Percentiles rank a stretch among this genome's conserved stretches.
Conservation (phyloP, 345 rosid genomes). For the Durio zibethinus region DNA sequence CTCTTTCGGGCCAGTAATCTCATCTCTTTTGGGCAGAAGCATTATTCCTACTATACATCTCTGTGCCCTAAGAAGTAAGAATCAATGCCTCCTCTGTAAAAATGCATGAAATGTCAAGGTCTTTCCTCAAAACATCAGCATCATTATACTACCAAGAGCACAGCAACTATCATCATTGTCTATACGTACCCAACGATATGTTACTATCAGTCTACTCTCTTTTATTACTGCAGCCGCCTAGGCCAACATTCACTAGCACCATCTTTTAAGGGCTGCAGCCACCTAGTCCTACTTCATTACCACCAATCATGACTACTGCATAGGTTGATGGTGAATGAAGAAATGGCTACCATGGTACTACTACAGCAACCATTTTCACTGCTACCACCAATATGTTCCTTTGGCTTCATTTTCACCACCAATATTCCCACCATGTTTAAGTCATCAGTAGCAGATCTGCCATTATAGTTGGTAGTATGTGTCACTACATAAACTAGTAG, state of each 20-base stretch:
- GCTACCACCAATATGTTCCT: neutral
- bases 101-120: neutral
- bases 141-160: neutral
- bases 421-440: neutral
- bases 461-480: neutral
- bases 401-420: neutral
- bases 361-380: neutral
- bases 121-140: neutral
- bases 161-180: neutral
- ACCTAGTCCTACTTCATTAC: neutral
- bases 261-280: neutral
- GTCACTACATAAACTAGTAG: neutral
- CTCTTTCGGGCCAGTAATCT: neutral
- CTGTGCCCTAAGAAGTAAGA: neutral
- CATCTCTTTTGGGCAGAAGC: neutral
- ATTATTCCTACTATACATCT: neutral
- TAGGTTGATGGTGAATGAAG: neutral
- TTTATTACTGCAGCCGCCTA: neutral
- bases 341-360: neutral
- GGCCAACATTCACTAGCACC: neutral
- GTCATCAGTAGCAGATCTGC: neutral
- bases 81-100: neutral
- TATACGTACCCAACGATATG: neutral
- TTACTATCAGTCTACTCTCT: neutral
- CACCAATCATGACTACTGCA: neutral